Conservation (phyloP, 768 basidiomycete genomes). For the Leccinum barrowsii region DNA sequence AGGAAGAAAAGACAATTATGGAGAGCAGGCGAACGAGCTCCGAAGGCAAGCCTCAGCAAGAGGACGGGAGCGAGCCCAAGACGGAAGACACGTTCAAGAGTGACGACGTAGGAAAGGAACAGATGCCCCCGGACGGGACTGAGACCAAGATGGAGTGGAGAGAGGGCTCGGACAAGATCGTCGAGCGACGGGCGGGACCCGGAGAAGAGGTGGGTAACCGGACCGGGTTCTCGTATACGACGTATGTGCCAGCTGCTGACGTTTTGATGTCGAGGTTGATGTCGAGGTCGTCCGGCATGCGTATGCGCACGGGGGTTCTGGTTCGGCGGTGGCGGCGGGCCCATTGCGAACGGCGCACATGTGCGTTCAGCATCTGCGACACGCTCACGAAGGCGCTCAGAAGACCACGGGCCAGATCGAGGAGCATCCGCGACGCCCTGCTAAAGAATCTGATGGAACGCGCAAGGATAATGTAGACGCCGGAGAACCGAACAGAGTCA, state of each 20-base stretch:
- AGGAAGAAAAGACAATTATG: conserved; percentile 28
- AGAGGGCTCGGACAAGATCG: conserved; percentile 64
- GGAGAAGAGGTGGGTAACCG: conserved; percentile 61
- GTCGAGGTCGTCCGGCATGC: conserved; percentile 59
- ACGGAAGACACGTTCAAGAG: conserved; percentile 8
- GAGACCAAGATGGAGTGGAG: conserved; percentile 53
- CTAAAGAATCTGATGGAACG: conserved; percentile 7
- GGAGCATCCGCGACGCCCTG: conserved; percentile 13
- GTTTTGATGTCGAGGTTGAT: conserved; percentile 46
- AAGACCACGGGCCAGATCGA: conserved; percentile 26
- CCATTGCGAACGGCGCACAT: conserved; percentile 6
- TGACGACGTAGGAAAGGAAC: conserved; percentile 28
- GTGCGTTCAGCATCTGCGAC: conserved; percentile 15
- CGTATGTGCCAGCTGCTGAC: conserved; percentile 9
- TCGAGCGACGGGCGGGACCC: conserved; percentile 56
- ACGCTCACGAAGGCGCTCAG: conserved; percentile 15
- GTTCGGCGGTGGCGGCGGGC: not conserved
- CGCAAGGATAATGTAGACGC: conserved; percentile 5
- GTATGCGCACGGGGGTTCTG: conserved; percentile 9
- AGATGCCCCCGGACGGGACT: conserved; percentile 44
- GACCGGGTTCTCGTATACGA: not conserved
- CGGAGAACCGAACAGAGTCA: not conserved
- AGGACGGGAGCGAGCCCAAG: conserved; percentile 7
- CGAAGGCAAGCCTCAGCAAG: conserved; percentile 3
- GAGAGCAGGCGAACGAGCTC: conserved; percentile 25